Evolutionary conservation across 1,284 basidiomycete genomes (phyloP), one percentile per base, ranked within the genome.

Genomic region (Leucoagaricus sp.): DNA sequence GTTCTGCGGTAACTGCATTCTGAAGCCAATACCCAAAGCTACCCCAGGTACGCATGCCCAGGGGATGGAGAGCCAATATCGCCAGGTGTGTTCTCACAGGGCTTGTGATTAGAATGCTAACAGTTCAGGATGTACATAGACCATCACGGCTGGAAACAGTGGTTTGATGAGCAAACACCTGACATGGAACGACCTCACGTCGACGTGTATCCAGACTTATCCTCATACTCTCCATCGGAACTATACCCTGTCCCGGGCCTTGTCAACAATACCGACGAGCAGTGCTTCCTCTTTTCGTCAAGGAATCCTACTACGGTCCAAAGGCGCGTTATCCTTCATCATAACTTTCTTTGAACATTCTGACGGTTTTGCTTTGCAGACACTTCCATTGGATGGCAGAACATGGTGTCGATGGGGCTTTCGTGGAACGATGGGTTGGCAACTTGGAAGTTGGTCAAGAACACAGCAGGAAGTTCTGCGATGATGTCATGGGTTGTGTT

Each of bases 321-420:
- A 61, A 74, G 81, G 80, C 80, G 58, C 29, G 63, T 52, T 12
- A 48, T 31, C 34, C 19, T 29, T 21, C 31, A 60, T 62, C 33
- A 60, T 58, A 34, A 55, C 59, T 31, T 40, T 8, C 36, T 5
- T n/a, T 40, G 8, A 9, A 5, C 9, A 40, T 7, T 29, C 17
- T 50, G 28, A 17, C 53, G 17, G n/a, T 28, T 7, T 13, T n/a
- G n/a, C 3, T 7, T 33, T 49, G 29, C 49, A 81, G 86, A 23
- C 90, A 93, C 65, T 91, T 92, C 66, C 79, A 84, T 61, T 91
- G 87, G 87, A 91, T 92, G 90, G 89, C 89, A 6, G 71, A 81
- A 60, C 85, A 90, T 61, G 83, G 83, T 44, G 80, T 92, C 21
- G 87, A 91, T 60, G 90, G 90, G 7, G 87, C 81, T 1, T 90